These are phyloP conservation scores for Lophium mytilinum DNA, from an alignment of 495 filamentous ascomycete species.

Conservation along the genomic window DNA sequence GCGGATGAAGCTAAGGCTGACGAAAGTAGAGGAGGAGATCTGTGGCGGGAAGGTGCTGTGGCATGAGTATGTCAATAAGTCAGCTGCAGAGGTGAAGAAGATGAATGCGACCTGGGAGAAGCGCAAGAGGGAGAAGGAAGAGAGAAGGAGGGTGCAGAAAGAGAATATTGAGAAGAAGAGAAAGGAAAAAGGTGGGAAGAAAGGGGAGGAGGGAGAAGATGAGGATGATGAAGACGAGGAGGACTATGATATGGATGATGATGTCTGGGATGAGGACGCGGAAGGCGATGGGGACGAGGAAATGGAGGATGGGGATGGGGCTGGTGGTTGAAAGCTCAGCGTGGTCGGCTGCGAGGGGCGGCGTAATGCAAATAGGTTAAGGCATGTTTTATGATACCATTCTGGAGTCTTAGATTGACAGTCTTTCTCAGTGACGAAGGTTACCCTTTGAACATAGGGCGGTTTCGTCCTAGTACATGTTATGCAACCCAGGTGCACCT, in stretches of 20 bases:
- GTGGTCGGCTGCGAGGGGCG: no score
- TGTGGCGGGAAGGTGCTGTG: constrained; percentile 91
- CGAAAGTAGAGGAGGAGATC: constrained; percentile 92
- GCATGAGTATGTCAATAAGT: constrained; percentile 89
- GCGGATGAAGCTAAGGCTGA: constrained; percentile 78
- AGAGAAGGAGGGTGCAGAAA: constrained; percentile 68
- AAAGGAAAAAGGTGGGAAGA: constrained; percentile 47
- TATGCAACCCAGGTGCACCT: no score
- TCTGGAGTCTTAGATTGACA: no score
- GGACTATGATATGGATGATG: constrained; percentile 56
- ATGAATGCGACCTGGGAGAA: constrained; percentile 75
- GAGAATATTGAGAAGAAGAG: constrained; percentile 84
- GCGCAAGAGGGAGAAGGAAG: constrained; percentile 70
- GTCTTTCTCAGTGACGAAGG: no score
- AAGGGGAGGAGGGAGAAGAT: constrained; percentile 41
- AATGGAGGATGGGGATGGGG: constrained; percentile 43
- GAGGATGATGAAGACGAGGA: constrained; percentile 38
- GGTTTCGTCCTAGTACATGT: no score
- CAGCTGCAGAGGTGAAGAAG: constrained; percentile 61
- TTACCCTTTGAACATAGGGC: no score
- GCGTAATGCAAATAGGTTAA: no score
- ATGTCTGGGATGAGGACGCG: constrained; percentile 28
- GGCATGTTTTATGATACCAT: no score
- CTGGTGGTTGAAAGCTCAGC: constrained; percentile 38
- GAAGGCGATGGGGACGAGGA: constrained; percentile 30